Evolutionary conservation across 345 rosid genomes (phyloP).

Genomic region (Brassica rapa): DNA sequence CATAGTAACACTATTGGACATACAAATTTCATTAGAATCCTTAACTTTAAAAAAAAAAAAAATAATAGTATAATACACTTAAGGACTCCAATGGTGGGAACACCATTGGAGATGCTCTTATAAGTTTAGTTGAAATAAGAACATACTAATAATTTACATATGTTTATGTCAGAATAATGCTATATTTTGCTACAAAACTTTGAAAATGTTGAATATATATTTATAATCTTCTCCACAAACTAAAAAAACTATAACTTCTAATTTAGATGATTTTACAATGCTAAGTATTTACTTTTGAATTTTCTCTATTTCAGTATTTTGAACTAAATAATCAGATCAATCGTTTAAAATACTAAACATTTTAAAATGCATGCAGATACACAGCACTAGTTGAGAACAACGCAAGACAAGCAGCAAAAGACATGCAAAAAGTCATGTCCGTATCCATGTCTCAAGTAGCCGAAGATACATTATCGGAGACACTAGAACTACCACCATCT

Average conservation of each 20-base stretch:
- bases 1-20: too few relatives aligned
- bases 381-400: conserved; percentile 76
- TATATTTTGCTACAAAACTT: not conserved
- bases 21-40: too few relatives aligned
- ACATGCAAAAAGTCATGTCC: conserved; percentile 63
- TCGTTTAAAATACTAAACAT: not conserved
- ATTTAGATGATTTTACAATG: not conserved
- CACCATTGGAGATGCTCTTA: not conserved
- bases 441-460: conserved; percentile 48
- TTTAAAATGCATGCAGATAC: conserved; percentile 46
- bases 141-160: not conserved
- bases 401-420: conserved; percentile 63
- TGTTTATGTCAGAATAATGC: not conserved
- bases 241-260: not conserved
- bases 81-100: too few relatives aligned
- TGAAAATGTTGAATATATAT: not conserved
- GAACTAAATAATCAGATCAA: not conserved
- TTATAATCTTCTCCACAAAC: not conserved
- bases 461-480: conserved; percentile 42
- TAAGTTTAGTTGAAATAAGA: not conserved
- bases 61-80: too few relatives aligned
- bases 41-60: too few relatives aligned
- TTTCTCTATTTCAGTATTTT: not conserved
- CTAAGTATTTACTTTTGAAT: not conserved
- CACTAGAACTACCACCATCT: conserved; percentile 22